Evolutionary conservation across 257 asterid species (phyloP), one percentile per base, ranked within the genome.

Genomic region (Coffea eugenioides): DNA sequence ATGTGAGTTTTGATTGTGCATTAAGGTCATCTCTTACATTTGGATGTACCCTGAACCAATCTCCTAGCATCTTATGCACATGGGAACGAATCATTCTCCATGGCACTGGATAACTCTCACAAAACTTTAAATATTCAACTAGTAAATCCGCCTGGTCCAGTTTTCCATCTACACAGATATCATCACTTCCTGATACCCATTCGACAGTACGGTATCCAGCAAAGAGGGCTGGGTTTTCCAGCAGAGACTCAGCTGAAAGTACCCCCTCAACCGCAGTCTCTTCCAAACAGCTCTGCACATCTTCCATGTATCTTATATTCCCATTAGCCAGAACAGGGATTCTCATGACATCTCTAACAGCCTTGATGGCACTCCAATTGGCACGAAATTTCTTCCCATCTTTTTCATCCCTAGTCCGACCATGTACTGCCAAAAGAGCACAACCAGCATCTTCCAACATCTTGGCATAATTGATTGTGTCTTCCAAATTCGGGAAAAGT

Each of bases 401-500:
- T 31, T 96, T 96, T 83, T 94, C 97, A 73, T 96, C 98, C 82
- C 98, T 89, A 56, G 97, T 96, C 84, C 98, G 88, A 73, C 99
- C 99, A 51, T 96, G 99, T 31, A 96, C 97, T 0, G 98, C 99
- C 81, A 96, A 84, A 64, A 96, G 89, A 78, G 97, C 82, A 86
- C 99, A 96, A 21, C 99, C 99, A 3, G 98, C 97, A 46, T 94
- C 97, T 81, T 96, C 98, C 84, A 96, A 79, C 98, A 96, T 96
- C 84, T 90, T 94, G 62, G 98, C 99, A 36, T 94, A 96, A 25
- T 80, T 89, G n/a, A 94, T 90, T 9, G 98, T 96, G 46, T 89
- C 96, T 80, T 94, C 89, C 73, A 91, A 70, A 82, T 94, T 80
- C 0, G 99, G 97, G 82, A 91, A 96, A 69, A 96, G 86, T 2